phyloP scores from a whole-genome alignment of 176 grass and related monocot species.

The Pontederia crassipes region DNA sequence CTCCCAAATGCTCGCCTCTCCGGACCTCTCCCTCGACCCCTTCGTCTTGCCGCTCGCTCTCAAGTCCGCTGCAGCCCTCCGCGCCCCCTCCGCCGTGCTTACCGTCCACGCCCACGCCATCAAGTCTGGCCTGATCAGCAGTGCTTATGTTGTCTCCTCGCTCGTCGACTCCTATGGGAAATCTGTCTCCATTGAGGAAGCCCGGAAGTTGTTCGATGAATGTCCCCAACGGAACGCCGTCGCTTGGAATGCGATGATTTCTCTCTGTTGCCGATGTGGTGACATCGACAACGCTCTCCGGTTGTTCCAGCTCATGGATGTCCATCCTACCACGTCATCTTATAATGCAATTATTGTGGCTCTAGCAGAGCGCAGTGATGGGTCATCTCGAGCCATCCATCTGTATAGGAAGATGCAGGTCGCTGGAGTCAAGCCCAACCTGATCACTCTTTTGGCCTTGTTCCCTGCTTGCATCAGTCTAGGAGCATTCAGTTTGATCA shows the following conservation, averaged over 20 bases:
- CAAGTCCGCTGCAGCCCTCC: conserved; percentile 52
- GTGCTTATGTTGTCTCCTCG: conserved; percentile 38
- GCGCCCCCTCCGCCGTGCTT: conserved; percentile 11
- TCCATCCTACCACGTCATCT: conserved; percentile 31
- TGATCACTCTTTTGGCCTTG: conserved; percentile 45
- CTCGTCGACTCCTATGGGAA: conserved; percentile 41
- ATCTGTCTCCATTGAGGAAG: conserved; percentile 1
- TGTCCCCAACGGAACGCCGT: conserved; percentile 38
- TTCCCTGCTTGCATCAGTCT: conserved; percentile 18
- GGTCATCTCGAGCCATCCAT: conserved; percentile 25
- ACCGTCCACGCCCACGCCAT: conserved; percentile 26
- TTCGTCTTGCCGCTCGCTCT: conserved; percentile 51
- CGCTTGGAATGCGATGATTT: conserved; percentile 58
- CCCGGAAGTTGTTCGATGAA: conserved; percentile 62
- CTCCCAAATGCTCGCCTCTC: conserved; percentile 36
- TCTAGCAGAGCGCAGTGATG: conserved; percentile 18
- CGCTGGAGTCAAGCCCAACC: conserved; percentile 24
- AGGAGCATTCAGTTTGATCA: conserved; percentile 29
- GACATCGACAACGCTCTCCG: conserved; percentile 17
- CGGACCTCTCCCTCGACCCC: conserved; percentile 37
- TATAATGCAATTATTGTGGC: conserved; percentile 49
- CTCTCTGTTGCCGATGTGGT: conserved; percentile 26
- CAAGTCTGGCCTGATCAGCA: conserved; percentile 36
- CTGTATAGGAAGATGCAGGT: conserved; percentile 39
- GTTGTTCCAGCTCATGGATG: conserved; percentile 38